Evolutionary conservation across 768 basidiomycete species (phyloP).

Genomic region (Boletus pseudopeckii): DNA sequence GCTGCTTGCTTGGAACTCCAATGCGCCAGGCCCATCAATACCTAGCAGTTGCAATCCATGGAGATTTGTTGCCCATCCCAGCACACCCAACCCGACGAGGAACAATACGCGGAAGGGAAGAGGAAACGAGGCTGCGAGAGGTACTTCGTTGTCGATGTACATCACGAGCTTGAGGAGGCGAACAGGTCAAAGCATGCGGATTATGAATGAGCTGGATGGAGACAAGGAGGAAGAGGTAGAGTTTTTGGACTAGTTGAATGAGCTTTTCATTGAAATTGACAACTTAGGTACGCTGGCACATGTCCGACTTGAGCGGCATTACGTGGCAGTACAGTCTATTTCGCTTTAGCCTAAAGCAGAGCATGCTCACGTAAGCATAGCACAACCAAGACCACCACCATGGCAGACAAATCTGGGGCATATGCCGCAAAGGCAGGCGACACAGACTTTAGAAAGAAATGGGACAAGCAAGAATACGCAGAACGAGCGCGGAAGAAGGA

Average conservation of each 20-base stretch:
- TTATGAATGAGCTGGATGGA: not conserved
- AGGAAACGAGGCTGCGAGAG: conserved; percentile 64
- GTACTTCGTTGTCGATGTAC: conserved; percentile 39
- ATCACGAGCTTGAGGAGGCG: conserved; percentile 19
- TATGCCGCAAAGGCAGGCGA: conserved; percentile 44
- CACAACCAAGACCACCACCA: conserved; percentile 1
- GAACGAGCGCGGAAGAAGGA: conserved; percentile 83
- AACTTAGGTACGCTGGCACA: too few relatives aligned
- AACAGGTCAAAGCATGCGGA: conserved; percentile 6
- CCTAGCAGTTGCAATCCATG: conserved; percentile 75
- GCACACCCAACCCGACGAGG: conserved; percentile 72
- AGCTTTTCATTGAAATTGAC: not conserved
- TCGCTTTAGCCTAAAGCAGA: too few relatives aligned
- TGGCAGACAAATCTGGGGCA: conserved; percentile 34
- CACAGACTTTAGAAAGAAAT: conserved; percentile 83
- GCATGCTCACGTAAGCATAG: conserved; percentile 1
- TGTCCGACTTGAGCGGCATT: not conserved
- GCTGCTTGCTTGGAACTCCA: conserved; percentile 50
- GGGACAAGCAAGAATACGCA: conserved; percentile 92
- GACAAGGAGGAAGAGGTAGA: not conserved
- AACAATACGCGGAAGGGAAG: conserved; percentile 89
- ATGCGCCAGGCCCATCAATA: conserved; percentile 66
- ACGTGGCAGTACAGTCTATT: not conserved
- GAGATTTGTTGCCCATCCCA: conserved; percentile 92
- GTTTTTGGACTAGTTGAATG: not conserved